Evolutionary conservation across 1,284 basidiomycete species (phyloP), one percentile per base, ranked within the genome.

Genomic region (Chondrostereum purpureum): DNA sequence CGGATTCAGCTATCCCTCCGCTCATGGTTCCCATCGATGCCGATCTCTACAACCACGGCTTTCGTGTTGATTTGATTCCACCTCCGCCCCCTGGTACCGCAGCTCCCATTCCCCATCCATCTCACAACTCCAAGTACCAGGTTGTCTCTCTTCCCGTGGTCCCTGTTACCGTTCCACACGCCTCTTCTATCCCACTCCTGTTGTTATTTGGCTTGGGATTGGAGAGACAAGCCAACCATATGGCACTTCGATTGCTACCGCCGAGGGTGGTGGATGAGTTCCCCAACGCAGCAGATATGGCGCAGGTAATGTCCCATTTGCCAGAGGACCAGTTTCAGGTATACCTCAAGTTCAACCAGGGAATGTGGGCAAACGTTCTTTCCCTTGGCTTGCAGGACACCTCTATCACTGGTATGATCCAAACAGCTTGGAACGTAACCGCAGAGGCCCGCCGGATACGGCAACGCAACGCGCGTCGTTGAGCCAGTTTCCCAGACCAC

Each of bases 261-360:
- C 52, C 64, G 5, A 50, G 63, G 19, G 70, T 68, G 12, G 66
- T 74, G 14, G 67, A 62, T 39, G 70, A 74, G 47, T 74, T 74
- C 50, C 72, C 82, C 1, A 72, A 79, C 39, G 66, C 71, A 11
- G 66, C 73, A 3, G 68, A 69, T 10, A 82, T 83, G 79, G 68
- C 77, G 1, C 61, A 67, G 22, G 63, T 66, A 27, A 64, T 77
- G 55, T 64, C 68, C 6, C 59, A 55, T 10, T 45, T 58, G 21
- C 59, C 59, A 42, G 60, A 62, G 14, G 55, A 61, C 20, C 59
- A 59, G 18, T 69, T 77, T 46, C 58, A 64, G n/a, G 51, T 55
- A 22, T 53, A 63, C 20, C 55, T 63, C 47, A 48, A 51, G 27
- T 66, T 65, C 50, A 75, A 72, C 50, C 67, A 70, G 34, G 75